phyloP scores from a whole-genome alignment of 495 filamentous ascomycete genomes.

The Delitschia confertaspora region DNA sequence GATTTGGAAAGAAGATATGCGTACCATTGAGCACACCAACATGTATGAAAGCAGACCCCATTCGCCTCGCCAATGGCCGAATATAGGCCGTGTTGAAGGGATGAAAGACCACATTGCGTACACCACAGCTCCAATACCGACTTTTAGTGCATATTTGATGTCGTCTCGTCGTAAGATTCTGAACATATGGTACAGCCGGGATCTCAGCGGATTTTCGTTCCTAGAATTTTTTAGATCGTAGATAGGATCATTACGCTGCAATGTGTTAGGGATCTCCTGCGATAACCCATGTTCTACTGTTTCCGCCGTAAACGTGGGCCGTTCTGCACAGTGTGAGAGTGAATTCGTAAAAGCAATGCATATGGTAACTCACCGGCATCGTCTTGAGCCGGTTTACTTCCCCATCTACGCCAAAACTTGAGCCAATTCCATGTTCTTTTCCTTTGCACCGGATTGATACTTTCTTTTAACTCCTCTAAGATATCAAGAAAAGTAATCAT shows the following conservation, averaged over 20 bases:
- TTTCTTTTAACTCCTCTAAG: conserved; percentile 70
- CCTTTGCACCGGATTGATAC: conserved; percentile 46
- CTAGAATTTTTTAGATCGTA: conserved; percentile 21
- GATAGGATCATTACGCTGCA: conserved; percentile 13
- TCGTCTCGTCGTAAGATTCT: conserved; percentile 56
- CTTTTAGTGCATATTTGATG: conserved; percentile 78
- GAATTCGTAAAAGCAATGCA: conserved; percentile 26
- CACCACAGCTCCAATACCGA: conserved; percentile 76
- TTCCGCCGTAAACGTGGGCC: conserved; percentile 12
- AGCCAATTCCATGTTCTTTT: conserved; percentile 78
- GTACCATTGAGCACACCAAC: conserved; percentile 88
- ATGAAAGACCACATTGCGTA: conserved; percentile 85
- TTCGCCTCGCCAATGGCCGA: conserved; percentile 86
- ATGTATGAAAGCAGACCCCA: conserved; percentile 97
- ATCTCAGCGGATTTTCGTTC: conserved; percentile 32
- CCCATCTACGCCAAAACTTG: conserved; percentile 57
- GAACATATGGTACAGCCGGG: conserved; percentile 52
- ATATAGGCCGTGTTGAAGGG: conserved; percentile 64
- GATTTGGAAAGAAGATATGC: not conserved
- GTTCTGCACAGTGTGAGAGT: conserved; percentile 13
- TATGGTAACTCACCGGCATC: conserved; percentile 6
- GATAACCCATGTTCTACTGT: conserved; percentile 20
- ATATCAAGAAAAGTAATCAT: conserved; percentile 74
- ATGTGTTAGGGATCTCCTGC: conserved; percentile 23
- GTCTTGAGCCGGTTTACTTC: conserved; percentile 1